These are phyloP conservation scores for Chalciporus chontae DNA, from an alignment of 768 basidiomycete genomes.

Conservation along the genomic window DNA sequence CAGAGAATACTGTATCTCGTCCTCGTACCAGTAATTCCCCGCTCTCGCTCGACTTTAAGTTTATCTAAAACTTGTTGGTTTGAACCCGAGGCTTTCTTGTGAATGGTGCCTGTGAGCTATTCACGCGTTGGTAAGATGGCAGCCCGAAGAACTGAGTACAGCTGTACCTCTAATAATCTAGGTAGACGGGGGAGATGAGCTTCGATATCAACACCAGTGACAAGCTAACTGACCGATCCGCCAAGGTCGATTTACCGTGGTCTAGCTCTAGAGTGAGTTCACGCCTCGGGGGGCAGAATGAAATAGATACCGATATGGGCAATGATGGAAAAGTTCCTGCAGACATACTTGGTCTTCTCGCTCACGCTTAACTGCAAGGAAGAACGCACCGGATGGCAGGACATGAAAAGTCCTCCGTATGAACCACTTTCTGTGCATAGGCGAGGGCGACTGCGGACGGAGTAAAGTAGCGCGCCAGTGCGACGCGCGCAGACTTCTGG, in stretches of 20 bases:
- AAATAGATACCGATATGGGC: constrained; percentile 76
- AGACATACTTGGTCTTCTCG: background rate
- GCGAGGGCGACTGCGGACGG: constrained; percentile 24
- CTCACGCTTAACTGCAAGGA: background rate
- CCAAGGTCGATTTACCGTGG: constrained; percentile 94
- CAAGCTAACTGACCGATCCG: constrained; percentile 60
- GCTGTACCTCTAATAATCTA: constrained; percentile 70
- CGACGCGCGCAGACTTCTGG: background rate
- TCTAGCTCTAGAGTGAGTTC: constrained; percentile 41
- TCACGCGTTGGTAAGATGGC: constrained; percentile 13
- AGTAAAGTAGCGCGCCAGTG: constrained; percentile 25
- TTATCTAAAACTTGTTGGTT: constrained; percentile 90
- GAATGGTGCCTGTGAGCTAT: constrained; percentile 86
- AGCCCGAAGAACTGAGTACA: background rate
- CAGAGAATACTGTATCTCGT: background rate
- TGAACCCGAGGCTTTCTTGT: constrained; percentile 54
- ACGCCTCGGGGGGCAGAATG: background rate
- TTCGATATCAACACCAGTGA: background rate
- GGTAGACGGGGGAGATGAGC: constrained; percentile 3
- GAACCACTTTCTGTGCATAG: constrained; percentile 34
- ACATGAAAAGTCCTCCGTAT: constrained; percentile 63
- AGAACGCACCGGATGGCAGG: constrained; percentile 60
- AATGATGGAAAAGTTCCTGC: constrained; percentile 92
- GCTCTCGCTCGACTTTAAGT: constrained; percentile 93
- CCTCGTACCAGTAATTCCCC: constrained; percentile 85